Conservation (phyloP, 225 moss, liverwort and hornwort species). For the Physcomitrellopsis africana region DNA sequence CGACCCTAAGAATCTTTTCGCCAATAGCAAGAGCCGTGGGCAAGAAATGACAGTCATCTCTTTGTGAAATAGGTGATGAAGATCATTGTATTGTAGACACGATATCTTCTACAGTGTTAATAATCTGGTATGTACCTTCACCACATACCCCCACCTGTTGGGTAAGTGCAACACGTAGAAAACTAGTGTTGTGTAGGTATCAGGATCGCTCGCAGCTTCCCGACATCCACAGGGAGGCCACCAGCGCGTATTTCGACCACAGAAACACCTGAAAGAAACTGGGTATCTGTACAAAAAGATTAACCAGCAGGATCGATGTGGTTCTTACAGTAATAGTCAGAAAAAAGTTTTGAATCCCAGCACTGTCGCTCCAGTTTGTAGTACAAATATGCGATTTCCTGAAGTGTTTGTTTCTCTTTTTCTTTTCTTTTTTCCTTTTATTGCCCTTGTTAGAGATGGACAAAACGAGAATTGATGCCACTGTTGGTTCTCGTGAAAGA, state of each 20-base stretch:
- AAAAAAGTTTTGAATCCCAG: too few relatives aligned
- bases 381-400: too few relatives aligned
- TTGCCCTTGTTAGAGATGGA: too few relatives aligned
- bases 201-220: not conserved
- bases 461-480: too few relatives aligned
- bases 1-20: not conserved
- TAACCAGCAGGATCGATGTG: not conserved
- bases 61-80: conserved; percentile 17
- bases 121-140: conserved; percentile 28
- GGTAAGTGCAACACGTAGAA: conserved; percentile 12
- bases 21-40: too few relatives aligned
- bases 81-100: conserved; percentile 4
- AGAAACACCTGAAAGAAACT: not conserved
- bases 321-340: too few relatives aligned
- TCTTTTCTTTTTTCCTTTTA: too few relatives aligned
- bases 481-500: too few relatives aligned
- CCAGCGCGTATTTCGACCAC: not conserved
- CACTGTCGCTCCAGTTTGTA: too few relatives aligned
- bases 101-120: conserved; percentile 16
- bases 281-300: not conserved
- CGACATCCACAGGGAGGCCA: not conserved
- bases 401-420: too few relatives aligned
- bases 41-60: not conserved
- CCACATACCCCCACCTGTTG: not conserved
- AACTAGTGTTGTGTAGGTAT: conserved; percentile 11